Percentiles rank a stretch among this genome's conserved stretches.
phyloP scores from a whole-genome alignment of 257 asterid species.

The Nicotiana knightiana region DNA sequence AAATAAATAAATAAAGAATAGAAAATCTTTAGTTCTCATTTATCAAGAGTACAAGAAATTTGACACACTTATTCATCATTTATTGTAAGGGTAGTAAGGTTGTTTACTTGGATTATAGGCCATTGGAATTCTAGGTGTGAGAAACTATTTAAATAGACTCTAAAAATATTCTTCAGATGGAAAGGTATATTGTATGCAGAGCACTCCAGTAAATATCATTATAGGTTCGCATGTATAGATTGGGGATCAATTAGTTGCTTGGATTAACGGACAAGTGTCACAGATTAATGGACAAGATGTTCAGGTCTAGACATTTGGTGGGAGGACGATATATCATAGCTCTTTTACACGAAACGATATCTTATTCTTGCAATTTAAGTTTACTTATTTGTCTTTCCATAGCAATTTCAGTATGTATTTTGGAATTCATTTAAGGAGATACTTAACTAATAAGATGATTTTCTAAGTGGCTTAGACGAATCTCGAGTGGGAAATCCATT shows the following conservation, averaged over 20 bases:
- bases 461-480: background rate
- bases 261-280: slow-evolving; percentile 15
- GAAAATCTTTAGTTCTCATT: no score
- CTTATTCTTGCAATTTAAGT: background rate
- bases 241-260: slow-evolving; percentile 3
- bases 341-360: background rate
- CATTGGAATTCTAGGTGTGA: no score
- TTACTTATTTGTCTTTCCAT: background rate
- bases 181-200: background rate
- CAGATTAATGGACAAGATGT: slow-evolving; percentile 11
- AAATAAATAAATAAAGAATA: no score
- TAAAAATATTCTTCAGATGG: no score
- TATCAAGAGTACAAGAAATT: no score
- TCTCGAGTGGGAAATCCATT: background rate
- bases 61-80: no score
- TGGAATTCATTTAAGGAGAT: background rate
- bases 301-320: slow-evolving; percentile 4
- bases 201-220: slow-evolving; percentile 15
- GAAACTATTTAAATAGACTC: no score
- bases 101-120: no score
- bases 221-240: slow-evolving; percentile 14
- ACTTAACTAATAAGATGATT: background rate
- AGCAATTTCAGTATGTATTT: background rate
- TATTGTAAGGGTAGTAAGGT: no score
- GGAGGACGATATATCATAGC: background rate